phyloP scores from a whole-genome alignment of 1,139 yeast genomes.

The Scheffersomyces lignicola region DNA sequence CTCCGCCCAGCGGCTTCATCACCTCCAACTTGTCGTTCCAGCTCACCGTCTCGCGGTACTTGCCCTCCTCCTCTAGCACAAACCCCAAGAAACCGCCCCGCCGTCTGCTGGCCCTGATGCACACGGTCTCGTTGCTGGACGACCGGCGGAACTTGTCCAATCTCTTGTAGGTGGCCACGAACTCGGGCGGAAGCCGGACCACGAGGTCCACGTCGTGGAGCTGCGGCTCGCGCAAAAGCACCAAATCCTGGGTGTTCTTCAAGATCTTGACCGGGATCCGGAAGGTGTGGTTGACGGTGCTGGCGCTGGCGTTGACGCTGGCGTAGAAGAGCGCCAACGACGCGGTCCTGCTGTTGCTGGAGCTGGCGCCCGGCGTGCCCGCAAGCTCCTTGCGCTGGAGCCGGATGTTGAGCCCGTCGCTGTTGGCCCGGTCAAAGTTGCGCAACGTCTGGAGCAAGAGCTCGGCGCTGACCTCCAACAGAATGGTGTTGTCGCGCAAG shows the following conservation, averaged over 20 bases:
- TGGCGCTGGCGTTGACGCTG: slow-evolving; percentile 29
- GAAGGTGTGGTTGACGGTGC: slow-evolving; percentile 55
- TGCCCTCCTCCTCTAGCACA: slow-evolving; percentile 54
- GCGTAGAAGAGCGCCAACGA: slow-evolving; percentile 54
- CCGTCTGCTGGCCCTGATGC: slow-evolving; percentile 33
- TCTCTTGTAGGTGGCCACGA: slow-evolving; percentile 49
- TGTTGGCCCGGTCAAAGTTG: slow-evolving; percentile 53
- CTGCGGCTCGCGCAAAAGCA: slow-evolving; percentile 48
- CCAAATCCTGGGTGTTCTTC: slow-evolving; percentile 43
- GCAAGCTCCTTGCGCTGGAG: slow-evolving; percentile 47
- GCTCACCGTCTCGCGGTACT: slow-evolving; percentile 50
- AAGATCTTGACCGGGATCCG: slow-evolving; percentile 57
- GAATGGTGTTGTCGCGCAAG: slow-evolving; percentile 47
- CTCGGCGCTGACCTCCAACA: slow-evolving; percentile 57
- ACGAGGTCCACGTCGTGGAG: slow-evolving; percentile 48
- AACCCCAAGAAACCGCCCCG: slow-evolving; percentile 47
- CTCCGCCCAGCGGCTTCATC: slow-evolving; percentile 32
- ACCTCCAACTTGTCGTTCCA: slow-evolving; percentile 55
- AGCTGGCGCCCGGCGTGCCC: slow-evolving; percentile 25
- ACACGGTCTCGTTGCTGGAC: slow-evolving; percentile 29
- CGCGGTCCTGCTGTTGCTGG: slow-evolving; percentile 42
- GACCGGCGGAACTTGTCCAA: slow-evolving; percentile 55
- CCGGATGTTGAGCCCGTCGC: slow-evolving; percentile 52
- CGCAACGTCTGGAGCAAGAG: slow-evolving; percentile 52
- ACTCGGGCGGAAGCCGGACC: slow-evolving; percentile 49